A percentile compares a stretch with the other conserved stretches of the same genome.
These are phyloP conservation scores for Bacidia rubella DNA, from an alignment of 495 filamentous ascomycete species.

Conservation along the genomic window DNA sequence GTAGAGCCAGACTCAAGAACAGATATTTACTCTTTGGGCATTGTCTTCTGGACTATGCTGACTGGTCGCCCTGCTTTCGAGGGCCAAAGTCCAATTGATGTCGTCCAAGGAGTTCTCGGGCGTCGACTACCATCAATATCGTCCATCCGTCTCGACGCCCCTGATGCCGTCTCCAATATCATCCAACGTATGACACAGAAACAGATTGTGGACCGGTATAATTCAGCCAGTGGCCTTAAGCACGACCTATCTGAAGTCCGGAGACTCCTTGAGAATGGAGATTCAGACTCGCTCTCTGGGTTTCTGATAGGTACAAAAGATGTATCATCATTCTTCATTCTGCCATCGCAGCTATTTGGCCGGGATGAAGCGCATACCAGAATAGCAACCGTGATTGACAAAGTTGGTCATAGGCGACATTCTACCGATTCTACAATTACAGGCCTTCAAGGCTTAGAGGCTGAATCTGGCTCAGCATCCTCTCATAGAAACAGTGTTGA, in stretches of 20 bases:
- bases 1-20: conserved; percentile 80
- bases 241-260: conserved; percentile 59
- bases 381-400: conserved; percentile 60
- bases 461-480: conserved; percentile 46
- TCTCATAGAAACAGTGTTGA: conserved; percentile 37
- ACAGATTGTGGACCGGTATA: conserved; percentile 68
- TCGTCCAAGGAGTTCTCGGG: conserved; percentile 73
- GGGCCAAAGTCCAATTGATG: conserved; percentile 65
- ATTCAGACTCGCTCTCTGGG: conserved; percentile 49
- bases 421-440: conserved; percentile 27
- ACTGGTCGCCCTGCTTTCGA: conserved; percentile 65
- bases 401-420: conserved; percentile 44
- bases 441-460: conserved; percentile 35
- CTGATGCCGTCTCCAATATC: conserved; percentile 63
- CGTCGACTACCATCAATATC: conserved; percentile 63
- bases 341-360: conserved; percentile 68
- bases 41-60: conserved; percentile 76
- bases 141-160: conserved; percentile 60
- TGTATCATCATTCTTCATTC: conserved; percentile 73
- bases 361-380: conserved; percentile 54
- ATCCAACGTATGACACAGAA: conserved; percentile 87
- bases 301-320: conserved; percentile 64
- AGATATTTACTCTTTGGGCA: conserved; percentile 62
- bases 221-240: conserved; percentile 68
- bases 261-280: conserved; percentile 59